Conservation (phyloP, 1,139 yeast species). For the Spathaspora sp. region DNA sequence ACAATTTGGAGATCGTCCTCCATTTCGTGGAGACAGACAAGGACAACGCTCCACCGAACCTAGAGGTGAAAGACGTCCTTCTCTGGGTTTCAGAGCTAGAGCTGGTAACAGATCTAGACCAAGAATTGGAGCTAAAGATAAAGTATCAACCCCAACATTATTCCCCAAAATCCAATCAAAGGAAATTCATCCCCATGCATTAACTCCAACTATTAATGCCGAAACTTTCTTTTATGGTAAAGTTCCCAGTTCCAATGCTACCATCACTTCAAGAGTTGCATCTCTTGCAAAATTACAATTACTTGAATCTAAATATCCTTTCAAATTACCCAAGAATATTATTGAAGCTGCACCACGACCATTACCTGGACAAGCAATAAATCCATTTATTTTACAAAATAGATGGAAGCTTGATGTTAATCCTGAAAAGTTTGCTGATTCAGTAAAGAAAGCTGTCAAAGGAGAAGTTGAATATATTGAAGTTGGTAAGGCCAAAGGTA, state of each 20-base stretch:
- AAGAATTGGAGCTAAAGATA: slow-evolving; percentile 8
- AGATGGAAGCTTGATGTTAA: slow-evolving; percentile 31
- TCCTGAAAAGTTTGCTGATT: slow-evolving; percentile 21
- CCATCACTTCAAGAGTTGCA: slow-evolving; percentile 39
- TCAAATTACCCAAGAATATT: slow-evolving; percentile 36
- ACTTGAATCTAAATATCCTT: slow-evolving; percentile 44
- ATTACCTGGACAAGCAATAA: slow-evolving; percentile 16
- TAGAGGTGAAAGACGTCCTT: not conserved
- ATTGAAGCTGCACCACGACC: slow-evolving; percentile 25
- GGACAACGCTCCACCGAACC: not conserved
- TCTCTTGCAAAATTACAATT: slow-evolving; percentile 42
- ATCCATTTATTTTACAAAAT: slow-evolving; percentile 36
- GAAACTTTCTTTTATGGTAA: slow-evolving; percentile 43
- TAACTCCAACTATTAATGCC: slow-evolving; percentile 24
- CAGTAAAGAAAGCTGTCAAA: slow-evolving; percentile 33
- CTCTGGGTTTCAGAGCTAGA: slow-evolving; percentile 1
- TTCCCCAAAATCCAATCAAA: slow-evolving; percentile 15
- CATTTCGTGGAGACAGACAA: not conserved
- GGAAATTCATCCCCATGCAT: slow-evolving; percentile 18
- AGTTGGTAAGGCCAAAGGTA: slow-evolving; percentile 10
- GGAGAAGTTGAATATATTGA: slow-evolving; percentile 26
- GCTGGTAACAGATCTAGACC: too few relatives aligned
- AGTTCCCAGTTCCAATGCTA: slow-evolving; percentile 30
- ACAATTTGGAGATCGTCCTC: not conserved
- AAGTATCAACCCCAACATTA: slow-evolving; percentile 8